Evolutionary conservation across 768 basidiomycete genomes (phyloP).

Genomic region (Cyclocybe aegerita): DNA sequence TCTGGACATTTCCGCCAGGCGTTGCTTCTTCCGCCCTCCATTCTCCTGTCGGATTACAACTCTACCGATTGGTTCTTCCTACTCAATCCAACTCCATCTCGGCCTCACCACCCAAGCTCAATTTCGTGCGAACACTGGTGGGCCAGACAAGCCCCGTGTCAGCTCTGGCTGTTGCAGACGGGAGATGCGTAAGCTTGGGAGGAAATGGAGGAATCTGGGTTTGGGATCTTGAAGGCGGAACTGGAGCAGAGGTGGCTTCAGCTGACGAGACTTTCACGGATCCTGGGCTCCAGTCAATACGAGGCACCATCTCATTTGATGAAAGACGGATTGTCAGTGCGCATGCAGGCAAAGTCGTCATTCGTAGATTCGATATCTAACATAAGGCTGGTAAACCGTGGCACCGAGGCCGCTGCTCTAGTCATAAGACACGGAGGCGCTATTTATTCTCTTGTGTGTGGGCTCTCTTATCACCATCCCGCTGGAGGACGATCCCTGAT

Average conservation of each 20-base stretch:
- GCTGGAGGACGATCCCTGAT: slow-evolving; percentile 8
- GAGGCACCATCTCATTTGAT: slow-evolving; percentile 65
- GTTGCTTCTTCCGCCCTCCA: slow-evolving; percentile 22
- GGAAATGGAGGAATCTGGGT: slow-evolving; percentile 77
- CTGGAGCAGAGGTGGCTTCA: slow-evolving; percentile 41
- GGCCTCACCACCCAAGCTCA: slow-evolving; percentile 59
- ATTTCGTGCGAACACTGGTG: slow-evolving; percentile 68
- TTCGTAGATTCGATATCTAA: slow-evolving; percentile 60
- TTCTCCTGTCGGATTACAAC: slow-evolving; percentile 58
- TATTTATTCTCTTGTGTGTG: slow-evolving; percentile 7
- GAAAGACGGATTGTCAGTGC: slow-evolving; percentile 69
- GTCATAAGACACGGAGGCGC: slow-evolving; percentile 7
- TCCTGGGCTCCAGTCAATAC: slow-evolving; percentile 16
- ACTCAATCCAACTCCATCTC: slow-evolving; percentile 42
- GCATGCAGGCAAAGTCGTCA: slow-evolving; percentile 38
- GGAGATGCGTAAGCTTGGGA: slow-evolving; percentile 77
- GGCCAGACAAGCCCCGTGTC: slow-evolving; percentile 69
- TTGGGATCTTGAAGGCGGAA: slow-evolving; percentile 77
- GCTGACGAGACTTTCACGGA: slow-evolving; percentile 22
- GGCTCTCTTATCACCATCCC: slow-evolving; percentile 13
- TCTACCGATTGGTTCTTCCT: slow-evolving; percentile 73
- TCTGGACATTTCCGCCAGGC: slow-evolving; percentile 13
- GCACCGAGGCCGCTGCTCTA: neutral
- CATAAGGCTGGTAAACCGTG: neutral
- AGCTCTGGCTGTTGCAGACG: slow-evolving; percentile 74